These are phyloP conservation scores for Gyromitra esculenta DNA, from an alignment of 2,329 filamentous ascomycete species.

Conservation along the genomic window DNA sequence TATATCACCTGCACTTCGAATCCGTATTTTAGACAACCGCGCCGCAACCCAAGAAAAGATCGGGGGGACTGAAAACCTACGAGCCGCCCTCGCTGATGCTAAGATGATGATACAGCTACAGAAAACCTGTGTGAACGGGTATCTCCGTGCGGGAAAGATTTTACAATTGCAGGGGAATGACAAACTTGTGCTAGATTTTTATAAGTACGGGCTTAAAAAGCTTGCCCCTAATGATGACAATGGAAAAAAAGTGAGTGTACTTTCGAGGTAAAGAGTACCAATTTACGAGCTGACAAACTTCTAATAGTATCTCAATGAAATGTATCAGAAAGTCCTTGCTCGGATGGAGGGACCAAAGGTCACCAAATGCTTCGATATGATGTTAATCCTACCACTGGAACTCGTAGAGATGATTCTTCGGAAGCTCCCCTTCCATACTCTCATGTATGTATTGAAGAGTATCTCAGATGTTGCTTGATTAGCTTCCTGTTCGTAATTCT, in stretches of 20 bases:
- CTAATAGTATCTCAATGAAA: conserved; percentile 59
- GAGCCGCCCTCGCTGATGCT: conserved; percentile 55
- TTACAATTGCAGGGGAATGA: conserved; percentile 62
- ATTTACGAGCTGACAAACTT: conserved; percentile 24
- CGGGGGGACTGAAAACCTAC: conserved; percentile 34
- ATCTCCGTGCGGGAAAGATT: conserved; percentile 63
- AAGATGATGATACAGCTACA: conserved; percentile 56
- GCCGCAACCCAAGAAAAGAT: conserved; percentile 56
- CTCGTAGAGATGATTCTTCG: conserved; percentile 63
- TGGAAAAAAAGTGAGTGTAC: conserved; percentile 55
- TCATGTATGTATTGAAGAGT: conserved; percentile 58
- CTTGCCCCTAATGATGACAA: conserved; percentile 61
- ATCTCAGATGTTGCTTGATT: neutral
- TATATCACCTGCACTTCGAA: conserved; percentile 37
- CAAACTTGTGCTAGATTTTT: conserved; percentile 67
- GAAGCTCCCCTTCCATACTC: conserved; percentile 63
- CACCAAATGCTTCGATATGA: conserved; percentile 62
- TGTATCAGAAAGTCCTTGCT: conserved; percentile 62
- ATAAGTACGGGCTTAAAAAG: conserved; percentile 68
- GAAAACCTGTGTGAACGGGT: conserved; percentile 59
- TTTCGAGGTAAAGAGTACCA: neutral
- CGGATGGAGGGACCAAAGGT: conserved; percentile 61
- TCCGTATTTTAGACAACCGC: conserved; percentile 55
- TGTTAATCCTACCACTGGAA: conserved; percentile 64
- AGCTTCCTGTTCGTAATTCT: conserved; percentile 19